Base-by-base conservation (phyloP, 164 flowering plant genomes). In the Chloranthus sessilifolius region DNA sequence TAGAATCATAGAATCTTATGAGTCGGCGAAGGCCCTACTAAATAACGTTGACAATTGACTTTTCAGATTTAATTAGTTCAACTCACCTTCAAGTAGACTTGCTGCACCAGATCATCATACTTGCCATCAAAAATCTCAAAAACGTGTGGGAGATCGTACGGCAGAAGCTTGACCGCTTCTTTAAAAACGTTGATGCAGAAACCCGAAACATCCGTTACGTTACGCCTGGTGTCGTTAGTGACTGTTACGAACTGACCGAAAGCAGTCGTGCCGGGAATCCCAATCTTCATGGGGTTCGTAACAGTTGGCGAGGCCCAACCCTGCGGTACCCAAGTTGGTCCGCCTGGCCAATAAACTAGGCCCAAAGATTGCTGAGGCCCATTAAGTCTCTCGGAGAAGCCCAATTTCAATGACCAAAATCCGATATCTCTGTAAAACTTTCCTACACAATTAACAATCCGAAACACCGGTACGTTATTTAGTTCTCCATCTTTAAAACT, bases 221-320 rank as follows among this genome's bases (percentile, higher is more conserved):
- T 7, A 48, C 43, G 5, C 5, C 8, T 38, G 10, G 4, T 15
- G 20, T 38, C 20, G 14, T 12, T 5, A 12, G 5, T 50, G 33
- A 75, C 70, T 52, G 64, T 63, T 36, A 79, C 77, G 49, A 79
- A 72, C 47, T 70, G 52, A 9, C 64, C 51, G 10, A 79, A 76
- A 1, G 56, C 2, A 1, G 74, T 46, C 16, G 43, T 43, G 0
- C 52, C 68, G 0, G 82, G 82, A 30, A 79, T 64, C 24, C 68
- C 79, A 16, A 79, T 79, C 25, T 15, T 64, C 62, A 79, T 3
- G 3, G 51, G 68, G 35, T 62, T 59, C 27, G 12, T 44, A 43
- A 42, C 23, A 6, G 45, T 61, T 12, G 81, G 79, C 71, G 71
- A 66, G 25, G 56, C 56, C 78, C 78, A 75, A n/a, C 83, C 80